Percentiles rank a stretch among this genome's conserved stretches.
Evolutionary conservation across 1,284 basidiomycete species (phyloP).

Genomic region (Thelephora terrestris): DNA sequence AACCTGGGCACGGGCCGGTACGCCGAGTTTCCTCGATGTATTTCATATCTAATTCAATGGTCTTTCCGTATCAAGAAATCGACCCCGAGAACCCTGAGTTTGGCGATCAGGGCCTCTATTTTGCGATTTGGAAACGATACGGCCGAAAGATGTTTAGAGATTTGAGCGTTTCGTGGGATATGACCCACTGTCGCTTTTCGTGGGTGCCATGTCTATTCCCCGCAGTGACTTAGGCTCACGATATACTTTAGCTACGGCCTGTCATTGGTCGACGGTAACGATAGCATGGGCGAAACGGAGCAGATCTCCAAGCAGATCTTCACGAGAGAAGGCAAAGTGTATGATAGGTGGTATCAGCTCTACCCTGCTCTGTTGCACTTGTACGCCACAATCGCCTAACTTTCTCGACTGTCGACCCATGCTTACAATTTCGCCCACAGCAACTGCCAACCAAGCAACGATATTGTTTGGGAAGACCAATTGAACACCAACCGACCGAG

Average conservation of each 20-base stretch:
- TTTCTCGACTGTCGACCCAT: background rate
- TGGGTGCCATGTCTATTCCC: background rate
- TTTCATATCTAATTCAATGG: background rate
- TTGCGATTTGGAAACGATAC: constrained; percentile 4
- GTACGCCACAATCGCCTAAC: background rate
- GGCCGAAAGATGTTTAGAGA: constrained; percentile 1
- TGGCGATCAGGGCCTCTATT: constrained; percentile 6
- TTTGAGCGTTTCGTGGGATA: constrained; percentile 3
- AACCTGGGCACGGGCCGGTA: background rate
- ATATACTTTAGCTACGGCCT: constrained; percentile 1
- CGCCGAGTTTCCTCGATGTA: background rate
- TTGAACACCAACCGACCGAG: constrained; percentile 3
- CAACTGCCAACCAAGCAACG: constrained; percentile 3
- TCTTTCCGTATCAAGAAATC: background rate
- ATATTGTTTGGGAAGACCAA: constrained; percentile 5
- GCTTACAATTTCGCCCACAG: background rate
- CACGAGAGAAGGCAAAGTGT: background rate
- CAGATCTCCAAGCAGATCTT: constrained; percentile 1
- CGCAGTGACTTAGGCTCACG: background rate
- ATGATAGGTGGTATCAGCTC: constrained; percentile 5
- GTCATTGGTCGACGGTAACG: constrained; percentile 5
- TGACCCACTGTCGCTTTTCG: constrained; percentile 6
- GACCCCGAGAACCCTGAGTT: constrained; percentile 4
- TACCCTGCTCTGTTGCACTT: constrained; percentile 6
- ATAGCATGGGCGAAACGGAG: constrained; percentile 4